Evolutionary conservation across 2,329 filamentous ascomycete genomes (phyloP), one percentile per base, ranked within the genome.

Genomic region (Trichoderma atroviride): DNA sequence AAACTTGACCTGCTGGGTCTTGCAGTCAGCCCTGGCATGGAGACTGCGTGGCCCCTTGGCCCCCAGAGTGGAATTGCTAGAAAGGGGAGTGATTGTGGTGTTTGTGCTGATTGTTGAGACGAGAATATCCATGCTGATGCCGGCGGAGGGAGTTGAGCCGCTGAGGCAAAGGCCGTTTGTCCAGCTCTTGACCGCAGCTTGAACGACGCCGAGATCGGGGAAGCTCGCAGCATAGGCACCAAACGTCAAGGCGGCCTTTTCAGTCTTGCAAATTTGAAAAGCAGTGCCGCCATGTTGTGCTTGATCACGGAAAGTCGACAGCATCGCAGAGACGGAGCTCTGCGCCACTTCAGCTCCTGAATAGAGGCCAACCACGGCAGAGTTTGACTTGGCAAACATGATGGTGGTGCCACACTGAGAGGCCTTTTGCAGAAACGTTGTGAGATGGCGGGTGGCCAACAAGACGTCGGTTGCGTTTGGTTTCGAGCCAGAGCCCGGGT

Each of bases 291-390:
- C 55, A n/a, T 37, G 55, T 2, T 55, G 52, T 31, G 27, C 52
- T 19, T 31, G 52, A 19, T 31, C 52, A 55, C 52, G 52, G 24
- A 55, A 55, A 3, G 52, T 31, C 13, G 52, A 55, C 24, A 55
- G 27, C 52, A 55, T 31, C 24, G 52, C 11, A 16, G 52, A 55
- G 52, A 55, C 52, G 11, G 33, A 5, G 16, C 22, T 9, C 60
- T 63, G 27, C 1, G 60, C 31, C 13, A 63, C 47, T 53, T 63
- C 13, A 9, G 60, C 43, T 24, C 60, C 43, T 4, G 60, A 63
- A 24, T 81, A 81, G 53, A 81, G 43, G 57, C 80, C 78, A 22
- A 79, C 69, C 9, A 75, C 74, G 35, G 75, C 75, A 57, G 74
- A 73, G 2, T 72, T 75, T 50, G 73, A 76, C 69, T 74, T 75